A percentile compares a stretch with the other conserved stretches of the same genome.
Evolutionary conservation across 169 alveolate species (phyloP).

Genomic region (Miamiensis avidus): DNA sequence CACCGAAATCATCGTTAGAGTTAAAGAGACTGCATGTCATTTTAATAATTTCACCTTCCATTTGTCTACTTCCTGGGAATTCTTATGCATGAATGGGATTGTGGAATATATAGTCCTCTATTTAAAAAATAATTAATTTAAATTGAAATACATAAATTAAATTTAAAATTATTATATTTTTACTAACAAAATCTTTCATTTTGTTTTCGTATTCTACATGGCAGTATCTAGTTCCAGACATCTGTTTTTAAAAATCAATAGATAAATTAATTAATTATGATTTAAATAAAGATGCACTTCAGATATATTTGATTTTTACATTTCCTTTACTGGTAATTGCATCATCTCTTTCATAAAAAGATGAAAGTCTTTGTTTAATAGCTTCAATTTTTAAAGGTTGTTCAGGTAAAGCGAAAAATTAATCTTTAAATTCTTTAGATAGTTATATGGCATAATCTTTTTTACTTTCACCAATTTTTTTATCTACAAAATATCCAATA

Average conservation of each 20-base stretch:
- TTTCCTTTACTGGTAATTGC: background rate
- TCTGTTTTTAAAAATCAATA: too few relatives aligned
- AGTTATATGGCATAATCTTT: too few relatives aligned
- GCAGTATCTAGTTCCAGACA: slow-evolving; percentile 71
- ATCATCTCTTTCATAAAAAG: background rate
- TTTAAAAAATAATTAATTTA: background rate
- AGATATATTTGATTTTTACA: too few relatives aligned
- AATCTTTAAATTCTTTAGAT: background rate
- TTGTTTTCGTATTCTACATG: slow-evolving; percentile 52
- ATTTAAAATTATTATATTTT: background rate
- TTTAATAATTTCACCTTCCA: slow-evolving; percentile 82
- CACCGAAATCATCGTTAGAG: slow-evolving; percentile 77
- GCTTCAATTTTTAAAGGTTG: background rate
- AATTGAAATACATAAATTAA: background rate
- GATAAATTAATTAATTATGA: too few relatives aligned
- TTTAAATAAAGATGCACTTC: too few relatives aligned
- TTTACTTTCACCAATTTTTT: too few relatives aligned
- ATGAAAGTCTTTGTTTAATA: background rate
- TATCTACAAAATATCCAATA: too few relatives aligned
- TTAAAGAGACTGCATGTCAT: slow-evolving; percentile 76
- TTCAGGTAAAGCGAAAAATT: background rate
- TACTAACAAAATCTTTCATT: slow-evolving; percentile 46
- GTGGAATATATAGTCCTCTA: slow-evolving; percentile 53
- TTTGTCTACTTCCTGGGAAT: slow-evolving; percentile 54
- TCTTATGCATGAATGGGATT: slow-evolving; percentile 70